Conservation (phyloP, 805 yeast genomes). For the Pichia cabralensis region DNA sequence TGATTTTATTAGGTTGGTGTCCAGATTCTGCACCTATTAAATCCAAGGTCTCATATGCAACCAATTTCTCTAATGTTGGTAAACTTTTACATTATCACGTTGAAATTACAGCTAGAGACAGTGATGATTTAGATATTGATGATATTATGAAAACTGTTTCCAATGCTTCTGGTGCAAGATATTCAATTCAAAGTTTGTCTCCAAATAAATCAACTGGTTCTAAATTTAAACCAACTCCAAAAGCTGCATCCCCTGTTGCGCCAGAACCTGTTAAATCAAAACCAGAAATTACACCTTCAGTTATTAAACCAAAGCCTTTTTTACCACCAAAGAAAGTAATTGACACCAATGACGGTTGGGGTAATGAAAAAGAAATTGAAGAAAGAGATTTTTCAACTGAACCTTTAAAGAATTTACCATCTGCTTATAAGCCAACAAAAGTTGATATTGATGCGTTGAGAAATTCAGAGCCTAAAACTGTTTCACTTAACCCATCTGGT, state of each 20-base stretch:
- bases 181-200: conserved; percentile 46
- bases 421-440: conserved; percentile 59
- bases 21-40: conserved; percentile 90
- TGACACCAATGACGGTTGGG: conserved; percentile 54
- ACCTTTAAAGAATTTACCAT: conserved; percentile 44
- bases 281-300: conserved; percentile 15
- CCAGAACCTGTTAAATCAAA: conserved; percentile 9
- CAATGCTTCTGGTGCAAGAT: conserved; percentile 94
- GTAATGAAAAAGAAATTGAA: conserved; percentile 49
- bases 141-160: conserved; percentile 69
- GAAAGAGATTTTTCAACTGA: conserved; percentile 41
- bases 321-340: conserved; percentile 11
- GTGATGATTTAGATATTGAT: conserved; percentile 75
- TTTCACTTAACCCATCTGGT: conserved; percentile 31
- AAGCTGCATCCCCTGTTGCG: conserved; percentile 21
- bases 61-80: conserved; percentile 68
- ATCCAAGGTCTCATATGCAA: conserved; percentile 64
- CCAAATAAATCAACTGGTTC: conserved; percentile 16
- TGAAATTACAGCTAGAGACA: conserved; percentile 92
- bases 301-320: conserved; percentile 7
- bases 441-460: conserved; percentile 49
- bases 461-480: conserved; percentile 26
- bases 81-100: conserved; percentile 81
- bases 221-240: conserved; percentile 23
- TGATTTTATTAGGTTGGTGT: conserved; percentile 88